Percentiles rank a stretch among this genome's conserved stretches.
These are phyloP conservation scores for Xylariaceae sp. DNA, from an alignment of 2,329 filamentous ascomycete species.

Conservation along the genomic window DNA sequence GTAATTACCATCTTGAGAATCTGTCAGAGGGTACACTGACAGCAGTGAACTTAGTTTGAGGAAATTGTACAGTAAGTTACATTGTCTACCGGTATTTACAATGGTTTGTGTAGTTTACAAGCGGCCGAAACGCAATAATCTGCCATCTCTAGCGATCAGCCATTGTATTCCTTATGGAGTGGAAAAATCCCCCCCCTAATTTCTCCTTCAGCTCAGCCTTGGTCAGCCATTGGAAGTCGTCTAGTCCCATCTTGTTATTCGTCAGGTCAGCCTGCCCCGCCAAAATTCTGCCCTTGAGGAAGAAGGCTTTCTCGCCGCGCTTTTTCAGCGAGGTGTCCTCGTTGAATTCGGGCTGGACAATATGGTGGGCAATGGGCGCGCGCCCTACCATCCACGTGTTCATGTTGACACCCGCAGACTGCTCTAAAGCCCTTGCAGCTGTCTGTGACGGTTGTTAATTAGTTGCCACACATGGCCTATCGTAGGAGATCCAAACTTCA, in stretches of 20 bases:
- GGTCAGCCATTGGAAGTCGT: constrained; percentile 88
- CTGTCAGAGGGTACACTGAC: too few relatives aligned
- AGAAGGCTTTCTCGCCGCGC: constrained; percentile 81
- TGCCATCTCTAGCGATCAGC: constrained; percentile 56
- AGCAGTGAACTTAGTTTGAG: too few relatives aligned
- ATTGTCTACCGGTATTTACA: constrained; percentile 23
- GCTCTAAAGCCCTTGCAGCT: constrained; percentile 71
- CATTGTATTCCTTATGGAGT: constrained; percentile 76
- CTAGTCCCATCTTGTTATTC: constrained; percentile 66
- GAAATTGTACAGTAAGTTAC: constrained; percentile 20
- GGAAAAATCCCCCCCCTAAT: constrained; percentile 67
- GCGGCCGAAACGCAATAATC: constrained; percentile 4
- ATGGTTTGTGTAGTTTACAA: constrained; percentile 13
- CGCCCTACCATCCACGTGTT: constrained; percentile 97
- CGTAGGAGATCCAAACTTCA: background rate
- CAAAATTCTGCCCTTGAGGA: constrained; percentile 95
- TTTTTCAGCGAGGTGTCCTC: constrained; percentile 37
- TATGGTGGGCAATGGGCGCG: constrained; percentile 77
- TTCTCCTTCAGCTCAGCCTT: constrained; percentile 77
- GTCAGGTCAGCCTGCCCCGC: constrained; percentile 84
- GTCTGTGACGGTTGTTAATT: constrained; percentile 51
- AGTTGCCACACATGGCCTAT: background rate
- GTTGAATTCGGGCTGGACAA: constrained; percentile 47
- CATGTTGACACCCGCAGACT: constrained; percentile 87
- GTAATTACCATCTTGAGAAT: too few relatives aligned